Evolutionary conservation across 371 early-diverging fungal species (phyloP).

Genomic region (Apophysomyces ossiformis): DNA sequence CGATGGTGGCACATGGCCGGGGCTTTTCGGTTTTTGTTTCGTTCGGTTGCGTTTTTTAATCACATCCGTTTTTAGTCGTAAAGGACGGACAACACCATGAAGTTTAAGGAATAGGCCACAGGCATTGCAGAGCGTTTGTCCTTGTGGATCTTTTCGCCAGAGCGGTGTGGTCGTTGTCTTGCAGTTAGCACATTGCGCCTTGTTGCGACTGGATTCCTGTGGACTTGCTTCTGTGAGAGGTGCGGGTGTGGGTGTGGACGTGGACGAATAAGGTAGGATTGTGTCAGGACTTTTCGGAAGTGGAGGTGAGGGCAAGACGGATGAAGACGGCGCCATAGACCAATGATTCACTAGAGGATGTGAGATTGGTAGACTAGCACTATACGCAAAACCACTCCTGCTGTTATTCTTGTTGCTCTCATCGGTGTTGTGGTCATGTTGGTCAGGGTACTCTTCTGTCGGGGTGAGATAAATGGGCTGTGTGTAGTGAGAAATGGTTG

Average conservation of each 20-base stretch:
- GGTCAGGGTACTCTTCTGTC: conserved; percentile 4
- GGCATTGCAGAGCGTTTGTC: conserved; percentile 37
- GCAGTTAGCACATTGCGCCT: conserved; percentile 37
- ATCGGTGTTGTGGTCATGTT: not conserved
- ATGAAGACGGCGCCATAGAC: not conserved
- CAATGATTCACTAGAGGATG: not conserved
- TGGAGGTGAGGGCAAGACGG: not conserved
- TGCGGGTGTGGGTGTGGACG: not conserved
- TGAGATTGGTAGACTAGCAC: not conserved
- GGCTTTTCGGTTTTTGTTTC: conserved; percentile 7
- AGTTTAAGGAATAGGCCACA: conserved; percentile 37
- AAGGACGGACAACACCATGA: conserved; percentile 37
- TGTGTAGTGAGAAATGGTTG: not conserved
- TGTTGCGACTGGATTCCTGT: not conserved
- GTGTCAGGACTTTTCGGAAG: not conserved
- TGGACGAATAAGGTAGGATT: not conserved
- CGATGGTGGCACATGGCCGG: conserved; percentile 6
- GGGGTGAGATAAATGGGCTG: not conserved
- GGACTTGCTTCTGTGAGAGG: no score
- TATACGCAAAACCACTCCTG: not conserved
- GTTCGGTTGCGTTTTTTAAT: conserved; percentile 39
- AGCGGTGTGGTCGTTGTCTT: conserved; percentile 33
- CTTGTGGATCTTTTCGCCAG: conserved; percentile 33
- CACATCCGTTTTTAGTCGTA: conserved; percentile 33
- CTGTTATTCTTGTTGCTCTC: not conserved